A percentile compares a stretch with the other conserved stretches of the same genome.
These are phyloP conservation scores for Acacia confusa DNA, from an alignment of 306 rosid species.

Conservation along the genomic window DNA sequence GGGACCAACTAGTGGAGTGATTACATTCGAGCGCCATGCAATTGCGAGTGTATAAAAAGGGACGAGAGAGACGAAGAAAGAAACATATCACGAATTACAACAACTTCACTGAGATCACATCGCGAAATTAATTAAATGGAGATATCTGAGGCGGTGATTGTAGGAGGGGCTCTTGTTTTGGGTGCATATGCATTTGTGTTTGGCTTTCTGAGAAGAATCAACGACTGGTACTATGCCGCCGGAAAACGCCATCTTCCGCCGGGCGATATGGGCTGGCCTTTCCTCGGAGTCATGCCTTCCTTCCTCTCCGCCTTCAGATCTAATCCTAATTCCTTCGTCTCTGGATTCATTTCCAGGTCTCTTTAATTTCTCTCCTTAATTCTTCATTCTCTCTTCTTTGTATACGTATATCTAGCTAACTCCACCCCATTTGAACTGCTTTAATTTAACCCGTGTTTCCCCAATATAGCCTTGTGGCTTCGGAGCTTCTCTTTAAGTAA, in stretches of 20 bases:
- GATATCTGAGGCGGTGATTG: slow-evolving; percentile 30
- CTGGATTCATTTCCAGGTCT: slow-evolving; percentile 38
- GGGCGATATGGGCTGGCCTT: slow-evolving; percentile 50
- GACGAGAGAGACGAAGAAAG: neutral
- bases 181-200: slow-evolving; percentile 47
- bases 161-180: slow-evolving; percentile 12
- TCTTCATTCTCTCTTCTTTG: neutral
- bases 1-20: no score
- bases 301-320: slow-evolving; percentile 44
- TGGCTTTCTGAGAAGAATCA: slow-evolving; percentile 45
- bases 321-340: slow-evolving; percentile 46
- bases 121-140: slow-evolving; percentile 1
- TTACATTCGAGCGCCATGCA: no score
- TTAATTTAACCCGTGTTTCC: no score
- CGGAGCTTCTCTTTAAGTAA: no score
- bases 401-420: neutral
- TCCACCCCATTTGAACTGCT: neutral
- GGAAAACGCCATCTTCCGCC: slow-evolving; percentile 41
- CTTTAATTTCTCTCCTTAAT: neutral
- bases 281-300: slow-evolving; percentile 38
- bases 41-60: neutral
- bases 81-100: neutral
- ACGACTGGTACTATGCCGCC: slow-evolving; percentile 52
- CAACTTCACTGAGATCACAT: neutral
- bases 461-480: no score